Evolutionary conservation across 2,329 filamentous ascomycete species (phyloP).

Genomic region (Didymella lethalis): DNA sequence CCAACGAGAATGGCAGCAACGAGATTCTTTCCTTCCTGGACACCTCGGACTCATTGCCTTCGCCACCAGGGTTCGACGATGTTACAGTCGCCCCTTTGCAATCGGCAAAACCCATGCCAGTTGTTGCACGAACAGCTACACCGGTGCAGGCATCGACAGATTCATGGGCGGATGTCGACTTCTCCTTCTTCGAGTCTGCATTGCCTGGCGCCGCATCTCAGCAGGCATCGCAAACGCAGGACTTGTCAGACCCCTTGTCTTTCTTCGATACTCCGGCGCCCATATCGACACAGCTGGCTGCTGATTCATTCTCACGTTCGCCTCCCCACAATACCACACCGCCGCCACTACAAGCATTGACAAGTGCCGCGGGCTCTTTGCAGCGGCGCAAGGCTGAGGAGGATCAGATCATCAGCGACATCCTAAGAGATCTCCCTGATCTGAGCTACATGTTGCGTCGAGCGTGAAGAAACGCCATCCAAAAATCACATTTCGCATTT

Average conservation of each 20-base stretch:
- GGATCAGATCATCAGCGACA: constrained; percentile 36
- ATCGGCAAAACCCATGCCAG: background rate
- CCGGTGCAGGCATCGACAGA: constrained; percentile 9
- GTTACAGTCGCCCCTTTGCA: background rate
- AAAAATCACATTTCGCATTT: background rate
- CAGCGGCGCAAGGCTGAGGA: constrained; percentile 41
- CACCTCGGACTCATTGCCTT: background rate
- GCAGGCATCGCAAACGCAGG: constrained; percentile 9
- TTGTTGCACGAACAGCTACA: constrained; percentile 7
- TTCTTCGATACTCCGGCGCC: constrained; percentile 35
- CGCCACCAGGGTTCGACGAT: constrained; percentile 1
- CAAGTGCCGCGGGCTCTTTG: constrained; percentile 34
- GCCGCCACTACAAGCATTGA: constrained; percentile 34
- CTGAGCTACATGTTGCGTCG: constrained; percentile 45
- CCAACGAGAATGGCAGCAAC: background rate
- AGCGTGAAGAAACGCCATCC: background rate
- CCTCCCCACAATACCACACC: constrained; percentile 29
- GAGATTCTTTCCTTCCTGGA: constrained; percentile 10
- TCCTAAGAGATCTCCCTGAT: constrained; percentile 42
- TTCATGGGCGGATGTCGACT: constrained; percentile 28
- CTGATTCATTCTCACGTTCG: constrained; percentile 31
- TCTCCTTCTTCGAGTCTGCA: constrained; percentile 45
- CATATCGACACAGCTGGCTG: constrained; percentile 17
- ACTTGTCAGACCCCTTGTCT: constrained; percentile 35
- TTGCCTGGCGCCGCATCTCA: constrained; percentile 10